Evolutionary conservation across 805 yeast species (phyloP).

Genomic region (Yarrowia keelungensis): DNA sequence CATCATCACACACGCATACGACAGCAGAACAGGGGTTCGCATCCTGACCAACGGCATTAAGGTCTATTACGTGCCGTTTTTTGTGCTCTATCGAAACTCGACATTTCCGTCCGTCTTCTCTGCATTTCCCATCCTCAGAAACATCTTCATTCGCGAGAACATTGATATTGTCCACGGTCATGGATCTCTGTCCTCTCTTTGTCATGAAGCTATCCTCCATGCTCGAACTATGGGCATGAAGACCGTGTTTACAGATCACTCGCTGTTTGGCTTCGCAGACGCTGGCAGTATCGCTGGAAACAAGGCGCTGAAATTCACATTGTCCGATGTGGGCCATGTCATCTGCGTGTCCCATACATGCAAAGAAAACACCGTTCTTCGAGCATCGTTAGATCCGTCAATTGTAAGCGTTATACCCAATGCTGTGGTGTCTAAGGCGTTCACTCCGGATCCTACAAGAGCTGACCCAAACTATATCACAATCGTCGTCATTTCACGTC

Average conservation of each 20-base stretch:
- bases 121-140: conserved; percentile 82
- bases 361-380: conserved; percentile 89
- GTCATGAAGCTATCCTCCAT: conserved; percentile 91
- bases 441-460: conserved; percentile 53
- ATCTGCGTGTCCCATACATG: conserved; percentile 98
- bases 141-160: conserved; percentile 82
- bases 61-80: conserved; percentile 87
- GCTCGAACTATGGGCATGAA: conserved; percentile 90
- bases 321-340: conserved; percentile 87
- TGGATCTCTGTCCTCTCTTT: conserved; percentile 83
- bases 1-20: conserved; percentile 88
- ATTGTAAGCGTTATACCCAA: conserved; percentile 91
- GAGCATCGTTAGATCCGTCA: conserved; percentile 82
- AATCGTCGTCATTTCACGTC: conserved; percentile 86
- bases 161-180: conserved; percentile 95
- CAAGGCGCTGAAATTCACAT: conserved; percentile 79
- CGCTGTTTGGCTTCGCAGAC: conserved; percentile 91
- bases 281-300: conserved; percentile 84
- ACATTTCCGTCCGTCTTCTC: conserved; percentile 90
- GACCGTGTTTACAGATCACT: conserved; percentile 95
- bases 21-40: conserved; percentile 80
- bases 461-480: conserved; percentile 61
- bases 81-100: conserved; percentile 80
- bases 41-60: conserved; percentile 87
- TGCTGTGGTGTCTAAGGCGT: conserved; percentile 90